Percentiles rank a stretch among this genome's conserved stretches.
Conservation (phyloP, 345 rosid genomes). For the Eucalyptus pauciflora region DNA sequence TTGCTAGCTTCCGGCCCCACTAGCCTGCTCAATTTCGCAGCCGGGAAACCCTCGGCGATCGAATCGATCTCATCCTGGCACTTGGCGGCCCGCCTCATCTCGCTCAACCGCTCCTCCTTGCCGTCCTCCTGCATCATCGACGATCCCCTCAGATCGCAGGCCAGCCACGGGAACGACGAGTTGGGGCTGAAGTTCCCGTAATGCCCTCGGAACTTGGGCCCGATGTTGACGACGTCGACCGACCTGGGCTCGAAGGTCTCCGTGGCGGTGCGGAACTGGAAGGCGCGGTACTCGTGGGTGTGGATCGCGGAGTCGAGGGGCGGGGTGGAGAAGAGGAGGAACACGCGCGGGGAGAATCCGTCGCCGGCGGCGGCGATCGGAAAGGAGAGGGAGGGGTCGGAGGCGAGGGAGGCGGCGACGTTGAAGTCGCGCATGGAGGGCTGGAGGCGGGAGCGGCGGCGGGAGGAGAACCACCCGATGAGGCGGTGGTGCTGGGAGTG, state of each 20-base stretch:
- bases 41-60: conserved; percentile 44
- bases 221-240: conserved; percentile 64
- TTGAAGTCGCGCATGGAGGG: conserved; percentile 80
- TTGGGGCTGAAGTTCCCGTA: conserved; percentile 64
- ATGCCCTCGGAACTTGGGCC: conserved; percentile 71
- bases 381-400: conserved; percentile 12
- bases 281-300: conserved; percentile 81
- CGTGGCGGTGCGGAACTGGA: conserved; percentile 28
- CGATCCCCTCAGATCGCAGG: conserved; percentile 34
- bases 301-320: conserved; percentile 38
- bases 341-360: conserved; percentile 35
- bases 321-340: conserved; percentile 69
- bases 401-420: conserved; percentile 37
- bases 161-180: conserved; percentile 42
- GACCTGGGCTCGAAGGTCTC: conserved; percentile 42
- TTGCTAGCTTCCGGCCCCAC: conserved; percentile 51
- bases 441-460: conserved; percentile 52
- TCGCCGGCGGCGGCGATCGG: conserved; percentile 14
- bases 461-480: conserved; percentile 83
- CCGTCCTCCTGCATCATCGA: conserved; percentile 43
- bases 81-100: conserved; percentile 8
- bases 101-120: conserved; percentile 18
- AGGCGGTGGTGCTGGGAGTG: conserved; percentile 12
- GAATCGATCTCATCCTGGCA: conserved; percentile 46
- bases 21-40: conserved; percentile 37